These are phyloP conservation scores for Penicillium longicatenatum DNA, from an alignment of 495 filamentous ascomycete species.

Conservation along the genomic window DNA sequence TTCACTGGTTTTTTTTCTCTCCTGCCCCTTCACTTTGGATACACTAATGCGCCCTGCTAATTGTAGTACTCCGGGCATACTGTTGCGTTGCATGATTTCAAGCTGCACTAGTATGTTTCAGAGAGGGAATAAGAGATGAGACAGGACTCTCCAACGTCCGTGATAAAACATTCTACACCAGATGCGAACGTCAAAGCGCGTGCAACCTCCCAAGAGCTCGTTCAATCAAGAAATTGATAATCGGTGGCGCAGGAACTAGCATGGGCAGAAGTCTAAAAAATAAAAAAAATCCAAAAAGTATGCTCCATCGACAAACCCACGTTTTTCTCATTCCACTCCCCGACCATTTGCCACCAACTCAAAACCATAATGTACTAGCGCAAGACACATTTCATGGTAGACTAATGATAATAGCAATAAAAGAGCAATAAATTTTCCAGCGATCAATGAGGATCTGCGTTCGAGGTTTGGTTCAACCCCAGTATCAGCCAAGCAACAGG, in stretches of 20 bases:
- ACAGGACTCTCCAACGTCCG: background rate
- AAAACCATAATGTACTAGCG: background rate
- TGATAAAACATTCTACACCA: too few relatives aligned
- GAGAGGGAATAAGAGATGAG: background rate
- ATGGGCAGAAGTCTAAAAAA: background rate
- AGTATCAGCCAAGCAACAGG: background rate
- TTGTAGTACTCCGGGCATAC: background rate
- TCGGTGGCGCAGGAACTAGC: background rate
- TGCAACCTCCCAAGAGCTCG: too few relatives aligned
- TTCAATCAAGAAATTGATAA: too few relatives aligned
- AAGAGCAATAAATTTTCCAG: background rate
- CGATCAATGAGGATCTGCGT: background rate
- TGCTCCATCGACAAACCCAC: background rate
- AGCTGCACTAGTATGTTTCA: background rate
- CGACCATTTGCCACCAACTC: background rate
- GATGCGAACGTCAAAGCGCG: too few relatives aligned
- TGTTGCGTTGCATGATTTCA: background rate
- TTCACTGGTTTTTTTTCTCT: constrained; percentile 5
- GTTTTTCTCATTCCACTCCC: background rate
- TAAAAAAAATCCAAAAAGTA: background rate
- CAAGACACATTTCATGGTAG: background rate
- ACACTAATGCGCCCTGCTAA: background rate
- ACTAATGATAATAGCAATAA: background rate
- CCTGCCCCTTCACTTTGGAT: background rate
- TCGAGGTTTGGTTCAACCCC: background rate